Base-by-base conservation (phyloP, 2,329 filamentous ascomycete species). In the Ambrosiella xylebori region DNA sequence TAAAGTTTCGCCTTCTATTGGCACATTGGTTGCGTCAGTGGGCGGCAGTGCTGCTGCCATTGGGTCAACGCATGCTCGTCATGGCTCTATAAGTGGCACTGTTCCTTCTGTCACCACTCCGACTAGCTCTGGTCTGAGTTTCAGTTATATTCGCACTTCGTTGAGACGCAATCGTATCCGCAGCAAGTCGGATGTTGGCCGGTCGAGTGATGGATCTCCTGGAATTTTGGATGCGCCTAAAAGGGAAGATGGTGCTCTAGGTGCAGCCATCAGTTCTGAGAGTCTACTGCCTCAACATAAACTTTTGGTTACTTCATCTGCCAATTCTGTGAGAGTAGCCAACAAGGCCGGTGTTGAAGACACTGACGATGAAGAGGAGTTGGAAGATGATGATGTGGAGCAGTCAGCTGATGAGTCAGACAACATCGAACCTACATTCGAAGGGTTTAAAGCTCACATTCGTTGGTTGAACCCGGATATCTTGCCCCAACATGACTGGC, bases 381-480 rank as follows among this genome's bases (percentile, higher is more conserved):
- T 69, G 39, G 79, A 84, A 41, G 83, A 85, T 41, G 73, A 74
- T 37, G 80, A 82, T 6, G 69, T 84, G 62, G 79, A 19, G 76
- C 53, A 77, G 80, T 66, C 80, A 85, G 53, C 74, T 82, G 4
- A 74, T 74, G 41, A 78, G 82, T 61, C 71, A 80, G 12, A 79
- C 81, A 38, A 78, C 8, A 85, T 91, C 61, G 76, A 81, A 8
- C 86, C 89, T 1, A 89, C 81, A 15, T 71, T 83, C 27, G 78
- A 82, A 61, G 89, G 89, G 0, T 95, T 95, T 70, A 82, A 81
- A 63, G 75, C 80, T 27, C 85, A 95, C 65, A 78, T 91, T 15
- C 71, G 81, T 51, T 76, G 79, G 60, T 71, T 94, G 49, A 94
- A 94, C 65, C 87, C 88, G n/a, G 72, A 75, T 9, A 73, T 95